phyloP scores from a whole-genome alignment of 345 rosid genomes.

The Eucalyptus caleyi region DNA sequence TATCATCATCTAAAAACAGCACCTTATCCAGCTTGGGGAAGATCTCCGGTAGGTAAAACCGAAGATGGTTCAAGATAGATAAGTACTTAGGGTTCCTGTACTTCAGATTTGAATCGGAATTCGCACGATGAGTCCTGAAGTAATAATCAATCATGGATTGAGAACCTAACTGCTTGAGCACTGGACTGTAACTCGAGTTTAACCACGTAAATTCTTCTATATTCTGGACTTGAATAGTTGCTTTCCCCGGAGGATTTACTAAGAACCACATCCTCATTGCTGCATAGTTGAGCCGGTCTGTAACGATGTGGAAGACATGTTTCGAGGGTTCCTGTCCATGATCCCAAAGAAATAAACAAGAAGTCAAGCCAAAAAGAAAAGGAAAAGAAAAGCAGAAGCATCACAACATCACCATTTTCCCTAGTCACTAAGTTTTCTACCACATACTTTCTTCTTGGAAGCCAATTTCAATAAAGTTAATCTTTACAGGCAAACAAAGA shows the following conservation, averaged over 20 bases:
- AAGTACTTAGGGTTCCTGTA: constrained; percentile 94
- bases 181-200: constrained; percentile 94
- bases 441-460: background rate
- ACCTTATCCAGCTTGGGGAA: constrained; percentile 89
- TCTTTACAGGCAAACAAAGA: background rate
- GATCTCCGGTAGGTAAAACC: constrained; percentile 93
- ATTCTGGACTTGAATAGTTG: constrained; percentile 83
- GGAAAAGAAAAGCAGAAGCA: background rate
- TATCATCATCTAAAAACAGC: constrained; percentile 88
- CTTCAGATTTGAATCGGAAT: constrained; percentile 78
- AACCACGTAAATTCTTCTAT: constrained; percentile 92
- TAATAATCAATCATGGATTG: constrained; percentile 84
- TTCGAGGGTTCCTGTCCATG: constrained; percentile 66
- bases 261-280: constrained; percentile 99
- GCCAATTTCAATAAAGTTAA: background rate
- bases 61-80: constrained; percentile 92
- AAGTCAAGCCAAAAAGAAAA: background rate
- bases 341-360: background rate
- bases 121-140: constrained; percentile 67
- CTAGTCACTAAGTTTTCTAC: background rate
- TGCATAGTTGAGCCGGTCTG: constrained; percentile 90
- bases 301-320: constrained; percentile 91
- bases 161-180: constrained; percentile 85
- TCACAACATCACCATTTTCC: background rate
- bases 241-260: constrained; percentile 67